Evolutionary conservation across 2,329 filamentous ascomycete species (phyloP).

Genomic region (Diaporthe australafricana): DNA sequence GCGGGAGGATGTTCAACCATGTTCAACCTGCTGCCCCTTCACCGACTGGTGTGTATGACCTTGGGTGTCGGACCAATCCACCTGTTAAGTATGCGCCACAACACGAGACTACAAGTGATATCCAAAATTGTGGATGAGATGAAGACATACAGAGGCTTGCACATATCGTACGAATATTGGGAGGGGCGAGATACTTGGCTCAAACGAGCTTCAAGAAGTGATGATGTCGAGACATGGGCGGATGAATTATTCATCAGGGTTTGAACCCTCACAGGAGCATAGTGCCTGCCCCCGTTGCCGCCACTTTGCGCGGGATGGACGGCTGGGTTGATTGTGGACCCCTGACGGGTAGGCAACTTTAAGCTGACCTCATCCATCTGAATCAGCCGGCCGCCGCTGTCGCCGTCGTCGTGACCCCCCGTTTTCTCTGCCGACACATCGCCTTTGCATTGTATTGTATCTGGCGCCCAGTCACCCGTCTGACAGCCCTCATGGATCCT

Average conservation of each 20-base stretch:
- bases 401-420: conserved; percentile 6
- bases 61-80: no score
- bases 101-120: no score
- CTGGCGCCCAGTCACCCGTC: not conserved
- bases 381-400: conserved; percentile 12
- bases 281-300: not conserved
- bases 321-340: conserved; percentile 7
- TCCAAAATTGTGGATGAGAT: no score
- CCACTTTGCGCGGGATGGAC: not conserved
- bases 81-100: no score
- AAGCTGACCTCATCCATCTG: conserved; percentile 34
- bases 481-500: not conserved
- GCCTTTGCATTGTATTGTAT: not conserved
- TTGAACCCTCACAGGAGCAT: not conserved
- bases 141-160: no score
- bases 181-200: no score
- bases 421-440: conserved; percentile 11
- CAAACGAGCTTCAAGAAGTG: no score
- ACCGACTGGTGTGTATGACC: no score
- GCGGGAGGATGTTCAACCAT: no score
- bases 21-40: no score
- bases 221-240: not conserved
- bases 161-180: no score
- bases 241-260: not conserved
- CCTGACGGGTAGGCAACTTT: conserved; percentile 9